These are phyloP conservation scores for Perkinsus chesapeaki DNA, from an alignment of 169 alveolate species.

Conservation along the genomic window DNA sequence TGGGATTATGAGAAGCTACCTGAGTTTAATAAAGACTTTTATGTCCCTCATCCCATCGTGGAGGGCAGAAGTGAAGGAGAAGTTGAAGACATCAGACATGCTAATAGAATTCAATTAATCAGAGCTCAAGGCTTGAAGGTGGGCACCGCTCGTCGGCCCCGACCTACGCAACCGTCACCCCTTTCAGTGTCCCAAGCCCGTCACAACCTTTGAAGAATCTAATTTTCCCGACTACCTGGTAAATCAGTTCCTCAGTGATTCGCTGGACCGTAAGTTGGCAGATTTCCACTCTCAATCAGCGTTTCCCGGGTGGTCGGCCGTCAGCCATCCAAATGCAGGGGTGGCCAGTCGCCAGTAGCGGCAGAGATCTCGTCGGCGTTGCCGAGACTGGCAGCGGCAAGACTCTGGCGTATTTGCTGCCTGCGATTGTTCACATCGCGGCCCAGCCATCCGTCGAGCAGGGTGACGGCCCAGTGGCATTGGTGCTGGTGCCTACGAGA, in stretches of 20 bases:
- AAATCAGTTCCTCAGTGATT: constrained; percentile 81
- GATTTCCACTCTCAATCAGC: no score
- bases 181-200: constrained; percentile 70
- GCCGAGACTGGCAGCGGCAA: constrained; percentile 87
- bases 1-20: constrained; percentile 67
- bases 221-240: constrained; percentile 45
- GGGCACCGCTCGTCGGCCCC: background rate
- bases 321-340: constrained; percentile 94
- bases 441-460: constrained; percentile 26
- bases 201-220: constrained; percentile 66
- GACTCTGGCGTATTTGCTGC: constrained; percentile 68
- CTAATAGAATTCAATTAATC: constrained; percentile 52
- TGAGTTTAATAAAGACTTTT: constrained; percentile 86
- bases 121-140: constrained; percentile 25
- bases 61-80: constrained; percentile 56
- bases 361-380: constrained; percentile 71
- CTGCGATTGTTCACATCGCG: constrained; percentile 57
- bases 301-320: constrained; percentile 61
- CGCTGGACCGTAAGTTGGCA: constrained; percentile 63
- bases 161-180: constrained; percentile 5
- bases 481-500: constrained; percentile 78
- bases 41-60: constrained; percentile 76
- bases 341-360: constrained; percentile 84
- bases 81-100: constrained; percentile 66
- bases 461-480: constrained; percentile 72